These are phyloP conservation scores for Saccharomycopsis oosterbeekiorum DNA, from an alignment of 805 yeast species.

Conservation along the genomic window DNA sequence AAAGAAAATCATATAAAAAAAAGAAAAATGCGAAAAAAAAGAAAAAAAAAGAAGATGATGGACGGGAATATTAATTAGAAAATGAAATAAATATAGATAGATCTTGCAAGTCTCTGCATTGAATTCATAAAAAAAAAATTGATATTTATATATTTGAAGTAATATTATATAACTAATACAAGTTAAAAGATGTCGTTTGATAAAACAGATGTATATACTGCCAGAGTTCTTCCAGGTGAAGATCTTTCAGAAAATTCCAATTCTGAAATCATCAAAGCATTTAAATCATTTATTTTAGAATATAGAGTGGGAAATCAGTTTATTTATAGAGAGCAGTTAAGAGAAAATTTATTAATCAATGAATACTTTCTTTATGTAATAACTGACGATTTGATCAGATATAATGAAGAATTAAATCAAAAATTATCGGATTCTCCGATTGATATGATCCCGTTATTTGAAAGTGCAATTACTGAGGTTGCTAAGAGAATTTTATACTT, in stretches of 20 bases:
- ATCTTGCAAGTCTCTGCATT: background rate
- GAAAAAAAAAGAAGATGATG: background rate
- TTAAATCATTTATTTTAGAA: conserved; percentile 73
- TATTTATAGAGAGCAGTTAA: conserved; percentile 80
- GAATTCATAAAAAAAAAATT: background rate
- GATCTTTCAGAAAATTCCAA: conserved; percentile 50
- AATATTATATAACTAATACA: too few species aligned
- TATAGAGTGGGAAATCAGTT: conserved; percentile 77
- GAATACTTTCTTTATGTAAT: conserved; percentile 66
- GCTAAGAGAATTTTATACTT: conserved; percentile 58
- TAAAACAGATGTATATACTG: conserved; percentile 60
- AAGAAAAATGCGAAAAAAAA: background rate
- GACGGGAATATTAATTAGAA: background rate
- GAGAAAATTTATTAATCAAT: conserved; percentile 75
- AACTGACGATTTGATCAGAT: conserved; percentile 76
- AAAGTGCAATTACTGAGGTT: conserved; percentile 72
- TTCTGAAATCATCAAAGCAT: conserved; percentile 65
- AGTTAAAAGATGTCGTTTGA: conserved; percentile 51
- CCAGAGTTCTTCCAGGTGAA: conserved; percentile 83
- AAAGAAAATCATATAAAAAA: background rate
- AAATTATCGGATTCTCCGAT: conserved; percentile 77
- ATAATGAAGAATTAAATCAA: conserved; percentile 82
- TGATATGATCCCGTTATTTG: conserved; percentile 80
- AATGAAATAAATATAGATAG: background rate
- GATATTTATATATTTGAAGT: too few species aligned